Conservation (phyloP, 805 yeast species). For the Jamesozyma jinghongensis region DNA sequence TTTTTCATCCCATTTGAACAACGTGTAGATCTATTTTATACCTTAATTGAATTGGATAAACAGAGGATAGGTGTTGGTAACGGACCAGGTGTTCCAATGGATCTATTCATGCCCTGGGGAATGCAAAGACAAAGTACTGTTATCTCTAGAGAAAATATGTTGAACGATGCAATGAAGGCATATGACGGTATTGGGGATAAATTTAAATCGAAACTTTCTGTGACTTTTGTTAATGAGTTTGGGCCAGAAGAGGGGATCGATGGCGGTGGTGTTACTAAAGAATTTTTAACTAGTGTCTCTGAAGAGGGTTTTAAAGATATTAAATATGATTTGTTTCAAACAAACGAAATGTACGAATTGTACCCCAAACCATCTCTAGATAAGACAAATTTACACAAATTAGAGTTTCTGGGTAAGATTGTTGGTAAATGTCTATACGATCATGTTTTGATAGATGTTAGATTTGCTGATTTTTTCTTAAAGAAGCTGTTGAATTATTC, state of each 20-base stretch:
- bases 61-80: constrained; percentile 14
- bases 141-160: constrained; percentile 58
- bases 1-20: constrained; percentile 69
- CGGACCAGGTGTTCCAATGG: background rate
- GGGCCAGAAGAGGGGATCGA: constrained; percentile 84
- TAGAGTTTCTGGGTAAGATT: constrained; percentile 67
- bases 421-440: constrained; percentile 88
- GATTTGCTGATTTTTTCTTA: constrained; percentile 80
- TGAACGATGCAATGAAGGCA: constrained; percentile 63
- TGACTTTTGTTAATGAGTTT: constrained; percentile 60
- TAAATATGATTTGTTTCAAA: constrained; percentile 32
- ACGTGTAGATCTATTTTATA: constrained; percentile 65
- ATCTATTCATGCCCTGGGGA: constrained; percentile 3
- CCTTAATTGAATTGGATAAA: constrained; percentile 49
- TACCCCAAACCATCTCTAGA: constrained; percentile 43
- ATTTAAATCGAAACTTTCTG: constrained; percentile 52
- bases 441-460: constrained; percentile 66
- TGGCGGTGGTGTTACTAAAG: constrained; percentile 95
- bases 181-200: constrained; percentile 45
- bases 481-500: constrained; percentile 49
- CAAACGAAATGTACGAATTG: constrained; percentile 47
- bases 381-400: constrained; percentile 27
- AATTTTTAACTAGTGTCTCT: constrained; percentile 66
- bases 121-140: constrained; percentile 33
- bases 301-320: constrained; percentile 50